Percentiles rank a stretch among this genome's conserved stretches.
Evolutionary conservation across 768 basidiomycete genomes (phyloP).

Genomic region (Glaciozyma martinii): DNA sequence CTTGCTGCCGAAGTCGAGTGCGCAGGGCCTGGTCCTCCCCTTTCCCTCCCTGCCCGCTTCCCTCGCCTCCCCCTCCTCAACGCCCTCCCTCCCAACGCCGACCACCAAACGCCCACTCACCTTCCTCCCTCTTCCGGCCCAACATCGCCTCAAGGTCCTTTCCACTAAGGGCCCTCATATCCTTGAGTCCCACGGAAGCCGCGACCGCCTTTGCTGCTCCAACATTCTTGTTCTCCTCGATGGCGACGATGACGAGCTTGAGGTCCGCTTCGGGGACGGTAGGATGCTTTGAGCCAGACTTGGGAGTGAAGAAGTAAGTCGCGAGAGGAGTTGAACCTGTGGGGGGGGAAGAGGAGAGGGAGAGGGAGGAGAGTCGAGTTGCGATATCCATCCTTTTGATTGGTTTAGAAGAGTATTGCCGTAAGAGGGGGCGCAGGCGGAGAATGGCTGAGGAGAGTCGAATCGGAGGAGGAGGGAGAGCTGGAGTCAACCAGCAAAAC

Average conservation of each 20-base stretch:
- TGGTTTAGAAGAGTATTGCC: neutral
- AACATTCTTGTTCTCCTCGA: conserved; percentile 33
- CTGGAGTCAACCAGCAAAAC: too few species aligned
- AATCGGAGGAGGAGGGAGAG: too few species aligned
- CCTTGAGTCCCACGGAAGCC: conserved; percentile 32
- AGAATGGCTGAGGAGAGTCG: too few species aligned
- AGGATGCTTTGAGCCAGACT: conserved; percentile 31
- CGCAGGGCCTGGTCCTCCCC: neutral
- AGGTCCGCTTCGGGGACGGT: conserved; percentile 18
- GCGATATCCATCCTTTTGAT: conserved; percentile 25
- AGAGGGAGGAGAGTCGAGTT: conserved; percentile 12
- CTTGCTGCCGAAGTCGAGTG: too few species aligned
- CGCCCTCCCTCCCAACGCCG: neutral
- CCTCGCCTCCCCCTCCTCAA: neutral
- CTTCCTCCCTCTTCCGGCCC: conserved; percentile 23
- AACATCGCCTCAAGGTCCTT: conserved; percentile 31
- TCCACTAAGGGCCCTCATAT: conserved; percentile 32
- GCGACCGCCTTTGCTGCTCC: conserved; percentile 33
- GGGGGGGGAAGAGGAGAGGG: neutral
- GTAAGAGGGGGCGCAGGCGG: too few species aligned
- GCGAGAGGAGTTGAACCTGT: conserved; percentile 3
- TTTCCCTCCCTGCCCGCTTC: neutral
- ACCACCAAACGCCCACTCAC: neutral
- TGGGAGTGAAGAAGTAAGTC: conserved; percentile 35
- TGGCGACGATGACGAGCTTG: conserved; percentile 32